Evolutionary conservation across 2,329 filamentous ascomycete genomes (phyloP).

Genomic region (Fusarium sp.): DNA sequence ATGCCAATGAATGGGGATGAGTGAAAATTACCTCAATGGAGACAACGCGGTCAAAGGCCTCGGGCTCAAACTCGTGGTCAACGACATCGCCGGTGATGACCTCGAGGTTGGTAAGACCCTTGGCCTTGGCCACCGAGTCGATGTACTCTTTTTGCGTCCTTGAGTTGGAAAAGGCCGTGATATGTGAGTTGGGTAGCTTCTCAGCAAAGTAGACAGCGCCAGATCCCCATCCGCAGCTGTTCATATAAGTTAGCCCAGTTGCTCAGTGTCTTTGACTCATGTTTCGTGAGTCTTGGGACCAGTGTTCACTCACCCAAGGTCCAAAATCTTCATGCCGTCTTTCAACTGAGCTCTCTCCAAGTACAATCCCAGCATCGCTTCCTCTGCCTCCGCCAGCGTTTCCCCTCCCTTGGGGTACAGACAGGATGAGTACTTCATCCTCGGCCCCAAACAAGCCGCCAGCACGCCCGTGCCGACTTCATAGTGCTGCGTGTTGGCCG

Average conservation of each 20-base stretch:
- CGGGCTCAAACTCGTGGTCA: conserved; percentile 73
- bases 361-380: conserved; percentile 76
- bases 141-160: conserved; percentile 79
- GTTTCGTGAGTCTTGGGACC: no score
- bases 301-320: conserved; percentile 67
- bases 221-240: conserved; percentile 79
- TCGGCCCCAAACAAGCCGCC: conserved; percentile 72
- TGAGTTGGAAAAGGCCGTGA: conserved; percentile 81
- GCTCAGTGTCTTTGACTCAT: background rate
- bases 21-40: conserved; percentile 67
- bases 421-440: conserved; percentile 82
- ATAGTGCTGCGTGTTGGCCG: conserved; percentile 80
- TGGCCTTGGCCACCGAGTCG: conserved; percentile 69
- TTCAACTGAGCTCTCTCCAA: conserved; percentile 71
- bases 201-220: conserved; percentile 77
- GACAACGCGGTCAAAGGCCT: conserved; percentile 75
- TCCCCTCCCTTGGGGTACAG: conserved; percentile 75
- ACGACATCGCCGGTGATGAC: conserved; percentile 79
- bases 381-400: conserved; percentile 77
- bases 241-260: background rate
- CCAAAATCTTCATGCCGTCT: conserved; percentile 74
- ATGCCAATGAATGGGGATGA: background rate
- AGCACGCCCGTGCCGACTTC: conserved; percentile 79
- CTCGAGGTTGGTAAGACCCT: conserved; percentile 72
- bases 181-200: conserved; percentile 71